Base-by-base conservation (phyloP, 163 green algal genomes). In the Picocystis sp. region DNA sequence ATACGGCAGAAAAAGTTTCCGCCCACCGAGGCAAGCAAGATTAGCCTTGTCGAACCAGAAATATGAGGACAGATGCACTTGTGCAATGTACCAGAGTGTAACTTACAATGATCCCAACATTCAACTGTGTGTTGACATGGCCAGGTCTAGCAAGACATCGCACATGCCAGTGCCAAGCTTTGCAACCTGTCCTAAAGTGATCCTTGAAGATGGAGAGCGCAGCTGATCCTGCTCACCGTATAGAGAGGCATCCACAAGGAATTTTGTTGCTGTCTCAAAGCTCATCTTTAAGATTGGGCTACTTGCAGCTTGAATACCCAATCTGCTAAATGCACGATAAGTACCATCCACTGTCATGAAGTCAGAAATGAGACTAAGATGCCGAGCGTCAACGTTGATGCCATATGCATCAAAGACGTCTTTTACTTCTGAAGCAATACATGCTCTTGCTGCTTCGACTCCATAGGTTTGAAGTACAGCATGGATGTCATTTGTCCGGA, bases 291-390 rank as follows among this genome's bases (percentile, higher is more conserved):
- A 24, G 19, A 76, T 54, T 13, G 13, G 90, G 84, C n/a, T 79
- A 94, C 10, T 81, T 74, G 58, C 61, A 79, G 38, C 70, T 56
- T 91, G 78, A 33, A 96, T 96, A 48, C 90, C 90, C 25, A 92
- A 60, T 13, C 88, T 74, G 72, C 84, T 95, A 66, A 80, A 94
- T 2, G 81, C 73, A 13, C 82, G 71, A 72, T 94, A 97, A 44
- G 72, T 80, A 22, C 90, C 83, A 66, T 83, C 73, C 54, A 90
- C 77, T 8, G 83, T 96, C 87, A 97, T 97, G 75, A 88, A 93
- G 70, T 99, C 89, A 0, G 80, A 81, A 34, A 99, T 91, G 12
- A 98, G 73, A 14, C 58, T 65, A 17, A 98, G 67, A 76, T 98
- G 89, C 22, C 89, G 79, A 1, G 69, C 59, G 70, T 96, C 83